Evolutionary conservation across 768 basidiomycete species (phyloP), one percentile per base, ranked within the genome.

Genomic region (Pholiota molesta): DNA sequence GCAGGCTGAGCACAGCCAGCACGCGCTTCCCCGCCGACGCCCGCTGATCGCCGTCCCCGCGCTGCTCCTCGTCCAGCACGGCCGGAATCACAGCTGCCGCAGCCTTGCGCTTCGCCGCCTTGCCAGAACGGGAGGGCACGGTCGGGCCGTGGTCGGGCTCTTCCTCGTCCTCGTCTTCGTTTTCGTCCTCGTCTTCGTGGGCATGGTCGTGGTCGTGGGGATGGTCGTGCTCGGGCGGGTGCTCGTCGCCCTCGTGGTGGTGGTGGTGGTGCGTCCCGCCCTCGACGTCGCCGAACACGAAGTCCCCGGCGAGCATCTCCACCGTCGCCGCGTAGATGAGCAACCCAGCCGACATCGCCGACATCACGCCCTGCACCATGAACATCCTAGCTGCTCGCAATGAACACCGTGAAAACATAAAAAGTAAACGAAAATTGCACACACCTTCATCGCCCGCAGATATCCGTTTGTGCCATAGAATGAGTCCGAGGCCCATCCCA

Each of bases 261-360:
- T 72, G 71, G 21, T 74, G 70, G 52, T 71, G 69, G 39, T 71
- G 59, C 29, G 63, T 54, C 33, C 58, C 33, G 13, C 69, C 73
- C 19, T 72, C 69, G 45, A 81, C 79, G 62, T 85, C 85, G 40
- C 91, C 89, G 74, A 90, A 89, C 45, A 94, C 89, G 65, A 94
- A 93, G 72, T 94, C 92, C 2, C 85, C 92, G 0, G 90, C 92
- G 55, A 94, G 83, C 89, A 94, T 94, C 79, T 94, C 92, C 7
- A 94, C 91, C 10, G 87, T 90, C 11, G 89, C 85, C 0, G 89
- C 92, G 67, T 93, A 94, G 49, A 89, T 92, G 53, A 94, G 82
- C 88, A 94, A 87, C 3, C 92, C 91, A 0, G 91, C 90, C 0
- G 89, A 91, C 33, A 92, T 79, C n/a, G 90, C 90, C 7, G 86